A percentile compares a stretch with the other conserved stretches of the same genome.
Conservation (phyloP, 176 grass and related monocot species). For the Oryza nivara region DNA sequence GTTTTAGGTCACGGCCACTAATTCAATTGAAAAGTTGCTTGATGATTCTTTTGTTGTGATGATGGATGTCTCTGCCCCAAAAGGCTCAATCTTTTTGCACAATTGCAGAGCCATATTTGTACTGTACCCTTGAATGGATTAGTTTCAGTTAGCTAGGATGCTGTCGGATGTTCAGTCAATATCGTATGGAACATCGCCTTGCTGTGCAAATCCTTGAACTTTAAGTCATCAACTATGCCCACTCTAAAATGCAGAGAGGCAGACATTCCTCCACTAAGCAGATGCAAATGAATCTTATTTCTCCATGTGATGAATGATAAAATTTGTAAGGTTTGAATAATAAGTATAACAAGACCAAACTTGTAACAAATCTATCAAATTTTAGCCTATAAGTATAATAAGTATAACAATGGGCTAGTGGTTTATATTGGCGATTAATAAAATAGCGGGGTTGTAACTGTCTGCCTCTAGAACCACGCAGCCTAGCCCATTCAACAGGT, state of each 20-base stretch:
- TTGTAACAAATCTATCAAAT: no score
- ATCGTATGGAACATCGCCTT: background rate
- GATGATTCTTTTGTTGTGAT: slow-evolving; percentile 39
- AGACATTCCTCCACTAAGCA: background rate
- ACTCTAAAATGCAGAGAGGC: background rate
- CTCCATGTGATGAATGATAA: no score
- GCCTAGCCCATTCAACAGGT: no score
- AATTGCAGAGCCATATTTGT: background rate
- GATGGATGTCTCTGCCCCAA: background rate
- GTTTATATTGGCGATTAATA: no score
- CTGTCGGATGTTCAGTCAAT: background rate
- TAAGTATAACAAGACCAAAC: no score
- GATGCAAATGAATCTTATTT: background rate
- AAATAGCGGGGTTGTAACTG: no score
- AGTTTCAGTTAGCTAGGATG: background rate
- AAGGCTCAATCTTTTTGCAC: background rate
- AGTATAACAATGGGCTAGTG: no score
- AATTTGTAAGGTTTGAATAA: no score
- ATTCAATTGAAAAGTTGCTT: slow-evolving; percentile 39
- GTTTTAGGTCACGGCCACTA: slow-evolving; percentile 36
- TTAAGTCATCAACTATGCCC: background rate
- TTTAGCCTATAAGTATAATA: no score
- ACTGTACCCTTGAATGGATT: background rate
- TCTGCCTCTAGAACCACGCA: no score
- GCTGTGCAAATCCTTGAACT: background rate